Evolutionary conservation across 805 yeast genomes (phyloP).

Genomic region (Starmera caribaea): DNA sequence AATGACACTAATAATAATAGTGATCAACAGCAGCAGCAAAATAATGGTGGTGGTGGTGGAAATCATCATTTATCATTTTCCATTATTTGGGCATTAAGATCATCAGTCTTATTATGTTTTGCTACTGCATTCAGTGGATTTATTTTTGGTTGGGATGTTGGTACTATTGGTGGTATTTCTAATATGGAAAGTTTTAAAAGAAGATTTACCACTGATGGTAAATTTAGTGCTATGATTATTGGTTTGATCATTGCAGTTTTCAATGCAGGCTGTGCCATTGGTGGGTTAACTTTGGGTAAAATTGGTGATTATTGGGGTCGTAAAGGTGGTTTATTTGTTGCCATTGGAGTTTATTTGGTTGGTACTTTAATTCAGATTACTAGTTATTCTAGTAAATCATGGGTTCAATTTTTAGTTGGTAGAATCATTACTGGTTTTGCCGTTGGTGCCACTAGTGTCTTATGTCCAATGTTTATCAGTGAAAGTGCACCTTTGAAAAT

Average conservation of each 20-base stretch:
- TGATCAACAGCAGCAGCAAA: too few relatives aligned
- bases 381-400: constrained; percentile 26
- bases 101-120: constrained; percentile 11
- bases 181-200: constrained; percentile 47
- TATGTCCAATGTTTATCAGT: constrained; percentile 65
- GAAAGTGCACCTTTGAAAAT: constrained; percentile 60
- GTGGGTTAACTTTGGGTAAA: constrained; percentile 50
- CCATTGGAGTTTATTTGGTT: constrained; percentile 46
- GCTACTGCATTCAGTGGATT: constrained; percentile 61
- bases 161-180: constrained; percentile 66
- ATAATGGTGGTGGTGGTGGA: too few relatives aligned
- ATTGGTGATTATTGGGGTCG: constrained; percentile 53
- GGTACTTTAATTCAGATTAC: constrained; percentile 57
- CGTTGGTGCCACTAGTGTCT: constrained; percentile 68
- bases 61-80: too few relatives aligned
- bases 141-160: constrained; percentile 71
- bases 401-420: constrained; percentile 60
- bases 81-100: not conserved
- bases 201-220: constrained; percentile 39
- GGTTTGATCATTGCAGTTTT: constrained; percentile 48
- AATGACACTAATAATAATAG: too few relatives aligned
- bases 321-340: constrained; percentile 42
- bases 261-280: constrained; percentile 64
- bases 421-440: constrained; percentile 64
- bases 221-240: constrained; percentile 35